Evolutionary conservation across 2,329 filamentous ascomycete genomes (phyloP).

Genomic region (Emericellopsis cladophorae): DNA sequence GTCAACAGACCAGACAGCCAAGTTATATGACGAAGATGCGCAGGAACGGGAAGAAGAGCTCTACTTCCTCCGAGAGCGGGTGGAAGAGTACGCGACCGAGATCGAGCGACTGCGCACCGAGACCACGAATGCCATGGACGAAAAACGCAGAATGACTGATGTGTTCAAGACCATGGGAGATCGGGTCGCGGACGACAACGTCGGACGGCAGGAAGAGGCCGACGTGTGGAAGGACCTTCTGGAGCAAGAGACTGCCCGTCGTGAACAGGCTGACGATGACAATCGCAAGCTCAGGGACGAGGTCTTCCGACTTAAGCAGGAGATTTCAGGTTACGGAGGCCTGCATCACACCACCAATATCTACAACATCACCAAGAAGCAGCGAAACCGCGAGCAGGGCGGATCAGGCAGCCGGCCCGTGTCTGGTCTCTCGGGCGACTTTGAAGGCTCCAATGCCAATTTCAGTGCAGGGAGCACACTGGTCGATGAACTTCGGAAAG

Average conservation of each 20-base stretch:
- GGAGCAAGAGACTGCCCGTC: constrained; percentile 77
- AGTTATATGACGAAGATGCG: constrained; percentile 43
- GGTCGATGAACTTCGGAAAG: constrained; percentile 60
- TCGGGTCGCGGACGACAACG: constrained; percentile 30
- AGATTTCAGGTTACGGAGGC: constrained; percentile 25
- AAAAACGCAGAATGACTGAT: constrained; percentile 78
- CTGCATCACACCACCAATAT: constrained; percentile 51
- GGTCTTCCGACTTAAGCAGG: constrained; percentile 57
- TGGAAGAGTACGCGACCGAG: constrained; percentile 73
- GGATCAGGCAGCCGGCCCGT: constrained; percentile 35
- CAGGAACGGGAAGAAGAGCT: constrained; percentile 77
- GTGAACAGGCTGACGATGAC: constrained; percentile 85
- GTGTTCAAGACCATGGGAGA: constrained; percentile 48
- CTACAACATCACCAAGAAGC: constrained; percentile 50
- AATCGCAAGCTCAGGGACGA: constrained; percentile 77
- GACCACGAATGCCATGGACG: constrained; percentile 64
- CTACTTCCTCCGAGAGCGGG: constrained; percentile 67
- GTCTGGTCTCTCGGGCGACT: constrained; percentile 34
- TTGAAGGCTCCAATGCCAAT: constrained; percentile 33
- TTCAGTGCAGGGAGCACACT: constrained; percentile 52
- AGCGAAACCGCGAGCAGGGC: constrained; percentile 22
- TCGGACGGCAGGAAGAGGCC: constrained; percentile 47
- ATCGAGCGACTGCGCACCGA: constrained; percentile 75
- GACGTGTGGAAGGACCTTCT: constrained; percentile 94
- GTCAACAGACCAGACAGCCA: constrained; percentile 44